Base-by-base conservation (phyloP, 805 yeast species). In the Brettanomyces custersianus region DNA sequence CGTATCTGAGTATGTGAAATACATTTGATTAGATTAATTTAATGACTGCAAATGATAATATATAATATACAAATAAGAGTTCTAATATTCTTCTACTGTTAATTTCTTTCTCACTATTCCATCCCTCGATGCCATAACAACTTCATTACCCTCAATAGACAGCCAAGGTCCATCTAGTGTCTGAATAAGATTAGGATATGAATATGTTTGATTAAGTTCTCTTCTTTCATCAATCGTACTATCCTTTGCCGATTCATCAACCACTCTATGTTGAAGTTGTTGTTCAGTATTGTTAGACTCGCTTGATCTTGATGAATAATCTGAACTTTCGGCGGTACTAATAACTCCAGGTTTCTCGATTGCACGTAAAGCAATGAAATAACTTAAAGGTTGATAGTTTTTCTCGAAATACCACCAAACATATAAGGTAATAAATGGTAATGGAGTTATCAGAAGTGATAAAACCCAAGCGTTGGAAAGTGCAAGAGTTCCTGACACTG, bases 401-500 rank as follows among this genome's bases (percentile, higher is more conserved):
- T 73, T 75, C 52, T 92, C 84, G 54, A 87, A 90, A 51, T 80
- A 80, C 77, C 85, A 85, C 52, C 80, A 63, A 39, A 77, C 72
- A 20, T 72, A 69, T 20, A 79, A 45, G 0, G 94, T 79, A 4
- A 76, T 56, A 5, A 84, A 47, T 2, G 96, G 94, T 30, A 88
- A 61, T 3, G 96, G 96, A 3, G 77, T 61, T 31, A 92, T 59
- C 43, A 74, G 68, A 34, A 80, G 63, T 0, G 96, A 86, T 30
- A 85, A 63, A 4, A 75, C 59, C 63, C 78, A 87, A 1, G 94
- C 95, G 41, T 80, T 75, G 48, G 82, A 86, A 38, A 85, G 69
- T 2, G 74, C 71, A 40, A 90, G 65, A 0, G 94, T 77, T 3
- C 97, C 97, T 0, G 90, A 86, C 84, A 88, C 87, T 10, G 95